Evolutionary conservation across 1,139 yeast species (phyloP).

Genomic region (Saccharomyces uvarum): DNA sequence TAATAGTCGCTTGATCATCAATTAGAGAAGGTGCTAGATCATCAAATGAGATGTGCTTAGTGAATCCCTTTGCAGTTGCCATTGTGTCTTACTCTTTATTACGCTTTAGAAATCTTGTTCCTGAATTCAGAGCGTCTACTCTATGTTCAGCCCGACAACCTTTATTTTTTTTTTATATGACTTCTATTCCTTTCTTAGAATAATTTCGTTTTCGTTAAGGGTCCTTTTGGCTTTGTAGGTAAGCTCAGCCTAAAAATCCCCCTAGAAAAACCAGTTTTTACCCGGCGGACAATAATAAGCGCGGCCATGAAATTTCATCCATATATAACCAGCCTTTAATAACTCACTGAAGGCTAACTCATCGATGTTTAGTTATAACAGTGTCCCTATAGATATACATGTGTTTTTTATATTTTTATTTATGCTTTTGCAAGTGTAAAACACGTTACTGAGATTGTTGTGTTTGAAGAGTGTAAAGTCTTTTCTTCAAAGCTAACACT

Average conservation of each 20-base stretch:
- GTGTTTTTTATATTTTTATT: background rate
- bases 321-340: background rate
- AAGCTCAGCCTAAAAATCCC: background rate
- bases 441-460: background rate
- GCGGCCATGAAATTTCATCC: background rate
- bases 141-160: background rate
- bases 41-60: slow-evolving; percentile 29
- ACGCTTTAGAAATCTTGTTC: background rate
- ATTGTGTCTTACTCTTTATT: background rate
- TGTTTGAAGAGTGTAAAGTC: background rate
- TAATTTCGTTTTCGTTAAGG: background rate
- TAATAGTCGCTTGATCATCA: slow-evolving; percentile 24
- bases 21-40: slow-evolving; percentile 29
- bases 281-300: background rate
- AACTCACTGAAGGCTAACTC: background rate
- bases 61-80: slow-evolving; percentile 10
- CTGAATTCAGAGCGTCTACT: background rate
- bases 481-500: background rate
- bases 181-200: background rate
- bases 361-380: background rate
- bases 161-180: background rate
- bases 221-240: background rate
- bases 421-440: background rate
- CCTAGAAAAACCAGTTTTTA: background rate
- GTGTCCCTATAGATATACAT: background rate